Evolutionary conservation across 2,329 filamentous ascomycete genomes (phyloP).

Genomic region (Botrytis pseudocinerea): DNA sequence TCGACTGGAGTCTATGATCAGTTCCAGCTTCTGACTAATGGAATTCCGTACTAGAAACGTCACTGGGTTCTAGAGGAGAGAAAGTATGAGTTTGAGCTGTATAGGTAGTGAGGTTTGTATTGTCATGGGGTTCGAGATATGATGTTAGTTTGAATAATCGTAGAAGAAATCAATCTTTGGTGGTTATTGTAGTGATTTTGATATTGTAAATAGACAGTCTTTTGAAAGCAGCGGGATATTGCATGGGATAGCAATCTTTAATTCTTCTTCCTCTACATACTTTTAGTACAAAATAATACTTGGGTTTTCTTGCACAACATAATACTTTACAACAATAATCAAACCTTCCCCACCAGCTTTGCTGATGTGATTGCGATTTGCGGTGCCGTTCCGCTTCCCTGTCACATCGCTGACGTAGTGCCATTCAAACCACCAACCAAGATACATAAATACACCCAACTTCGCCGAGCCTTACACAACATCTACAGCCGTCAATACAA

Average conservation of each 20-base stretch:
- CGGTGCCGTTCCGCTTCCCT: neutral
- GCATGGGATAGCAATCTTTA: neutral
- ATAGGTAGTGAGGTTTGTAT: neutral
- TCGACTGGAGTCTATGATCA: conserved; percentile 96
- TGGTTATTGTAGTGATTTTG: neutral
- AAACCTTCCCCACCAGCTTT: neutral
- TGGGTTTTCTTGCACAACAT: neutral
- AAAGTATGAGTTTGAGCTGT: neutral
- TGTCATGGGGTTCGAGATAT: neutral
- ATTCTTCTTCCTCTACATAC: neutral
- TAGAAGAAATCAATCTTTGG: neutral
- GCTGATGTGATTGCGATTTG: conserved; percentile 2
- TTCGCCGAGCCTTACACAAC: neutral
- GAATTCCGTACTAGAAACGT: conserved; percentile 73
- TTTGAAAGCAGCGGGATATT: neutral
- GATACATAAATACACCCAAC: neutral
- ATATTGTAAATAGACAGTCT: neutral
- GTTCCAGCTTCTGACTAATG: conserved; percentile 95
- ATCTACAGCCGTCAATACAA: neutral
- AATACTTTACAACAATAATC: neutral
- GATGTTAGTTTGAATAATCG: neutral
- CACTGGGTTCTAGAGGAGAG: neutral
- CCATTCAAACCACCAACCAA: neutral
- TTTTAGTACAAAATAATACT: neutral
- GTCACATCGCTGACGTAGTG: conserved; percentile 5